Evolutionary conservation across 2,329 filamentous ascomycete species (phyloP).

Genomic region (Epichloe aotearoae): DNA sequence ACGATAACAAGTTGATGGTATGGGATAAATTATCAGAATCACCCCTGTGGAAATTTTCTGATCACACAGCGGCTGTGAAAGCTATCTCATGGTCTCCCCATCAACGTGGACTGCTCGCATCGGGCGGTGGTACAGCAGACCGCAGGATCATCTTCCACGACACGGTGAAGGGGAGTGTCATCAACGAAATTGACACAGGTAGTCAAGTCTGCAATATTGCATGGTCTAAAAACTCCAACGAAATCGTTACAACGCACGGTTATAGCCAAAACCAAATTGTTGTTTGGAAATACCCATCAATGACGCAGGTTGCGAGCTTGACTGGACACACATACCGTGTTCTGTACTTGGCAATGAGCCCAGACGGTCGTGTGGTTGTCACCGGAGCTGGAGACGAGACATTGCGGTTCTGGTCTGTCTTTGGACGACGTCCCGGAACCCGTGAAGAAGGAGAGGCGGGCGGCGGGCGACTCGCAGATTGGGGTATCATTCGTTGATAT

Average conservation of each 20-base stretch:
- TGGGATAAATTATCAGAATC: conserved; percentile 95
- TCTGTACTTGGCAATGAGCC: conserved; percentile 92
- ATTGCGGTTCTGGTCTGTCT: conserved; percentile 90
- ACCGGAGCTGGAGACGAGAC: conserved; percentile 96
- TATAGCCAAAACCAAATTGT: conserved; percentile 98
- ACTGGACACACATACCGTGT: conserved; percentile 96
- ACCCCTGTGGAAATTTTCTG: conserved; percentile 84
- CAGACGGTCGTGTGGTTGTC: conserved; percentile 84
- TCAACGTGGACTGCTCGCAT: conserved; percentile 85
- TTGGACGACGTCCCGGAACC: conserved; percentile 65
- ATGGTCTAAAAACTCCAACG: conserved; percentile 95
- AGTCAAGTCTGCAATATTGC: conserved; percentile 98
- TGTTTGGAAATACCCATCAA: conserved; percentile 97
- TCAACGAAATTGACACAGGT: conserved; percentile 88
- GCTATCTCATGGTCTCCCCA: conserved; percentile 97
- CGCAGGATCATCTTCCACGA: conserved; percentile 97
- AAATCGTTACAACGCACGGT: conserved; percentile 92
- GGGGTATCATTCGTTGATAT: conserved; percentile 62
- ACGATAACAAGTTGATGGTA: conserved; percentile 97
- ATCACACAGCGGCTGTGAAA: conserved; percentile 93
- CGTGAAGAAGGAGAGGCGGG: conserved; percentile 52
- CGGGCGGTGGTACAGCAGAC: conserved; percentile 89
- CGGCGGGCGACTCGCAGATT: conserved; percentile 54
- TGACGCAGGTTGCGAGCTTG: conserved; percentile 90
- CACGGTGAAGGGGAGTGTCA: conserved; percentile 60